These are phyloP conservation scores for Tritrichomonas musculus DNA, from an alignment of 208 protist genomes.

Conservation along the genomic window DNA sequence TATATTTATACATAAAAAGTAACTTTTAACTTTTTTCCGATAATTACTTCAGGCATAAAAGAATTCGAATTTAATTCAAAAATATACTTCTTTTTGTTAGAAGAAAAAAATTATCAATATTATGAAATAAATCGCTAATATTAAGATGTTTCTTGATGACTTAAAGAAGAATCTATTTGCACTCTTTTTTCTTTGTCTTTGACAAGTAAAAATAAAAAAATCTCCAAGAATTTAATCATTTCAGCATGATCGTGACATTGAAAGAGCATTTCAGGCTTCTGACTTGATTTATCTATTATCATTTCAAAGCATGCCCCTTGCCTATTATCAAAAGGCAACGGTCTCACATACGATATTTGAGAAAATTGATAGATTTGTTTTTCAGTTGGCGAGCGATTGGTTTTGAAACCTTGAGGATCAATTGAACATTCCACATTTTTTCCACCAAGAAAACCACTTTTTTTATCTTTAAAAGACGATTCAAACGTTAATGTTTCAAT, in stretches of 20 bases:
- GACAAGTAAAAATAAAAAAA: neutral
- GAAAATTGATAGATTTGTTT: neutral
- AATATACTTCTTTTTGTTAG: no score
- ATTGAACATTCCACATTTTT: neutral
- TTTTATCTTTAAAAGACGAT: constrained; percentile 32
- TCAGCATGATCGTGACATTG: constrained; percentile 33
- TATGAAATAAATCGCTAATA: no score
- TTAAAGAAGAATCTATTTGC: no score
- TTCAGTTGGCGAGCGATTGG: neutral
- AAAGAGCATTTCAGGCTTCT: neutral
- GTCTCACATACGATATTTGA: neutral
- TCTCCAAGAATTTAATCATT: neutral
- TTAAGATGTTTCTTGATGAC: no score
- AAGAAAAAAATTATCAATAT: no score
- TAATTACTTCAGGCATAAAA: no score
- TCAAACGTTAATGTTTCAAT: neutral
- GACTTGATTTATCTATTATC: neutral
- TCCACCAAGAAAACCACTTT: neutral
- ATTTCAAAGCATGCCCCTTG: constrained; percentile 25
- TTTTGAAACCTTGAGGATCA: neutral
- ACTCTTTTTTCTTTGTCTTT: neutral
- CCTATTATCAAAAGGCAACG: neutral
- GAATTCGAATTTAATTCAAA: no score
- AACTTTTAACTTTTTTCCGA: no score
- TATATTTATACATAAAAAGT: no score